These are phyloP conservation scores for Serendipita sp. DNA, from an alignment of 768 basidiomycete genomes.

Conservation along the genomic window DNA sequence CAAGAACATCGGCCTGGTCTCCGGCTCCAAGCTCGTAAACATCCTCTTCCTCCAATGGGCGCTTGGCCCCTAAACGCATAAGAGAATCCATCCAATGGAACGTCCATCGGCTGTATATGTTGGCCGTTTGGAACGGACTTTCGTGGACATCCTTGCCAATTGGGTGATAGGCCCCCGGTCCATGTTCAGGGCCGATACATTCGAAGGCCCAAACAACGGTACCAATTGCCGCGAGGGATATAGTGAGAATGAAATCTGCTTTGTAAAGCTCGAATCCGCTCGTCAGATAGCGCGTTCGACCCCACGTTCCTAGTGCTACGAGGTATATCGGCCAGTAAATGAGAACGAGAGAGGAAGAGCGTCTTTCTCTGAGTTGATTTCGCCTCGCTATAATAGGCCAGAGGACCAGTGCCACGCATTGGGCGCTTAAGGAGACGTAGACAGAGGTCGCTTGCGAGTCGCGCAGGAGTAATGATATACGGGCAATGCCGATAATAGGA, in stretches of 20 bases:
- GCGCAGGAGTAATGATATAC: constrained; percentile 32
- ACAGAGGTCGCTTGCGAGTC: constrained; percentile 24
- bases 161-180: constrained; percentile 18
- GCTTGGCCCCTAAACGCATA: constrained; percentile 40
- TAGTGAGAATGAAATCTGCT: constrained; percentile 32
- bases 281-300: constrained; percentile 34
- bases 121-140: constrained; percentile 59
- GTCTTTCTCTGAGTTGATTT: constrained; percentile 56
- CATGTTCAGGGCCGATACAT: constrained; percentile 45
- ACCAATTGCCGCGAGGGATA: constrained; percentile 29
- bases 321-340: constrained; percentile 71
- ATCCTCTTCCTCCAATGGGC: constrained; percentile 72
- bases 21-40: constrained; percentile 53
- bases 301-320: constrained; percentile 34
- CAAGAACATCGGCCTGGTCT: constrained; percentile 60
- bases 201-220: constrained; percentile 48
- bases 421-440: constrained; percentile 36
- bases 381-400: constrained; percentile 38
- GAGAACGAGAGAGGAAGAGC: constrained; percentile 56
- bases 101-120: constrained; percentile 66
- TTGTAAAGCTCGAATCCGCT: constrained; percentile 18
- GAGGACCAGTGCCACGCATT: constrained; percentile 37
- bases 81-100: constrained; percentile 80
- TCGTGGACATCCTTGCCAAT: constrained; percentile 26
- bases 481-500: constrained; percentile 6